Evolutionary conservation across 768 basidiomycete genomes (phyloP), one percentile per base, ranked within the genome.

Genomic region (Floccularia luteovirens): DNA sequence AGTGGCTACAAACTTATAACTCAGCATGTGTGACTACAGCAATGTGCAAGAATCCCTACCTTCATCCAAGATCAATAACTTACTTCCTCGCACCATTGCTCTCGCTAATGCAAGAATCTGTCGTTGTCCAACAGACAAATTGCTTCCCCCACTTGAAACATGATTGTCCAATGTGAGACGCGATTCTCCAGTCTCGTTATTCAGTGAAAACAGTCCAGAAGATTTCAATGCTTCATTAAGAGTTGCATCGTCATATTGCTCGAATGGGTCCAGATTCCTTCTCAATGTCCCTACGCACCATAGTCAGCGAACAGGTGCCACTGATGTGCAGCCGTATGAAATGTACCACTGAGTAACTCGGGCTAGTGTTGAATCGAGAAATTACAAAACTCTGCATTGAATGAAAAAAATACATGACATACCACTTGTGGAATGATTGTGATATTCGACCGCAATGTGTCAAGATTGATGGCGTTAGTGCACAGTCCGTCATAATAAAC

Each of bases 121-220:
- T 11, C 82, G 56, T 50, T 85, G 81, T 16, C 83, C 83, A 33
- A 79, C 74, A 3, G 77, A 80, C 48, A 84, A 74, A 54, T 85
- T 85, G 17, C 67, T 55, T 5, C 82, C 82, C 3, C 79, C 79
- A 1, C 55, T 60, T 19, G 61, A 49, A 25, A 72, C 57, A 12
- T 48, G 37, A 24, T 54, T 69, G 25, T 72, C 66, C 20, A 73
- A 54, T n/a, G 60, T 64, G 31, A 70, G 55, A 65, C 62, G 20
- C 63, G 71, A 31, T 73, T 75, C 50, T 63, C 70, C 32, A 63
- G 72, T 59, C 53, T 61, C 55, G 34, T 44, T 47, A 45, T 61
- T 49, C 31, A 60, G 42, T 12, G 68, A 54, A 30, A 55, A 57
- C 5, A 63, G 41, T 16, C 60, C 60, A 22, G 60, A 52, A 31